Evolutionary conservation across 495 filamentous ascomycete species (phyloP), one percentile per base, ranked within the genome.

Genomic region (Immersiella caudata): DNA sequence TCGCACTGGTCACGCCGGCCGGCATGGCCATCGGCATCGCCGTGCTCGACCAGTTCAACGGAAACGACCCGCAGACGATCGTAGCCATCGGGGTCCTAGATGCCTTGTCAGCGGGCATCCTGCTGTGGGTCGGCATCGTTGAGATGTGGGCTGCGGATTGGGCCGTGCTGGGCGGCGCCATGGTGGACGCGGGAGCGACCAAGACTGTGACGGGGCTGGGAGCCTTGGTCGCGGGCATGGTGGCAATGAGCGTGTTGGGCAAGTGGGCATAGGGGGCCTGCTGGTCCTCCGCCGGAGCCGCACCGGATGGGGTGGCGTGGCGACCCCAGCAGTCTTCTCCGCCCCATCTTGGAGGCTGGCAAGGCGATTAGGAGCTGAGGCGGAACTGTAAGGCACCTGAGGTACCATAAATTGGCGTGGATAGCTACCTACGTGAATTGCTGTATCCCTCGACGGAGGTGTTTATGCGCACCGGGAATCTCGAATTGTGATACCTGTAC

Each of bases 21-120:
- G 86, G 86, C 14, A 88, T 88, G 85, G 83, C 79, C 8, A 87
- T 88, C 26, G 86, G 86, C 11, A 83, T 87, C 49, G 83, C 82
- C 11, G 82, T 83, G 0, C 67, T 86, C 7, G 71, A 80, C 9
- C 27, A 75, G 8, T 88, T 88, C 73, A 89, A 88, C 65, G 85
- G 81, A 4, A 86, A 84, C 54, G 80, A 86, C 60, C 79, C 78
- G 2, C 68, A 74, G 0, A 87, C 85, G 6, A 69, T 88, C 55
- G 74, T 88, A 26, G 81, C 84, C 0, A 78, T 88, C 16, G 87
- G 85, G 7, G 87, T 85, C 0, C 72, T 89, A 3, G 78, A 88
- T 70, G 84, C 85, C 0, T 60, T 88, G 12, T 83, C 80, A 25
- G 85, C 86, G 1, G 86, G 86, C 1, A 86, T 88, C 60, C 73